Base-by-base conservation (phyloP, 805 yeast genomes). In the Teunomyces kruisii region DNA sequence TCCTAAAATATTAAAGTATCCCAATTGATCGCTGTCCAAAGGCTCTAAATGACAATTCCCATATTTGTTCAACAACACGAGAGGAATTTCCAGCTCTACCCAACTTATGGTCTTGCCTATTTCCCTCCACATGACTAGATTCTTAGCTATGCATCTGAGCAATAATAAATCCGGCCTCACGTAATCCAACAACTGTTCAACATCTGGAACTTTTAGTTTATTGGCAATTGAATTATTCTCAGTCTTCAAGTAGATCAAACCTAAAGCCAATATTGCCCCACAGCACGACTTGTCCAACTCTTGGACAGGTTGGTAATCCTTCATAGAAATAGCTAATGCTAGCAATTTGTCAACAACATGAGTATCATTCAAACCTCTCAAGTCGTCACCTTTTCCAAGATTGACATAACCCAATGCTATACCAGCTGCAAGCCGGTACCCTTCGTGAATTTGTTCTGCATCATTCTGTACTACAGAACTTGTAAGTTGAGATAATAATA, bases 381-480 rank as follows among this genome's bases (percentile, higher is more conserved):
- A 62, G 47, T 77, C 79, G 42, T 77, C 76, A 1, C 94, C 96
- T 45, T 80, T 78, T 0, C 95, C 96, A 26, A 90, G 62, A 56
- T 91, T 90, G 12, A 90, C 82, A 45, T 83, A 78, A 0, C 99
- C 99, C 13, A 91, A 64, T 0, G 96, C 81, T 33, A 92, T 78
- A 0, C 99, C 99, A 1, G 96, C 95, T 1, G 96, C 87, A 9
- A 88, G 67, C 44, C 95, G 69, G 56, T 91, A 92, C 1, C 91
- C 86, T 62, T 91, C 97, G 62, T 80, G 82, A 2, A 82, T 81
- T 38, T 75, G 65, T 26, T 69, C 75, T 42, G 73, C 74, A 33
- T 83, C 91, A 48, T 80, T 80, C 32, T 77, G 76, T 6, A 62
- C 55, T 4, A 83, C 72, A 2, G 75, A 67, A 3, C 83, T 76